Base-by-base conservation (phyloP, 2,329 filamentous ascomycete genomes). In the Ceratocystis variospora region DNA sequence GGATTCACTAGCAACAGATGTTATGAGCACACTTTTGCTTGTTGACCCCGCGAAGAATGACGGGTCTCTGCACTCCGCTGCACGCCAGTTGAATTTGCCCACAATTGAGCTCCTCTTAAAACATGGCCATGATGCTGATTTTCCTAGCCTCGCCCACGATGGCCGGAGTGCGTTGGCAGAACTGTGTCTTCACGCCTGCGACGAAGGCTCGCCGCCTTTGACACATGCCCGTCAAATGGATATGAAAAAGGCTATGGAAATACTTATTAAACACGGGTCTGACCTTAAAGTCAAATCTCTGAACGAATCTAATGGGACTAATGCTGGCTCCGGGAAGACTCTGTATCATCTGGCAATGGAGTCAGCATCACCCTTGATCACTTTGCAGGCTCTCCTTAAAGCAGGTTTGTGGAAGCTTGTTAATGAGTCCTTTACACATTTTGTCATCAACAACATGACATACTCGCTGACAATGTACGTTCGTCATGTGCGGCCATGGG, bases 391-490 rank as follows among this genome's bases (percentile, higher is more conserved):
- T 0, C 78, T 88, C 0, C 76, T 88, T 6, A 84, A 85, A 70
- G 82, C 81, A 0, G 83, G 81, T 55, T 79, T 87, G 75, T 87
- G 85, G 84, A 84, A 84, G 71, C 75, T 81, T 41, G 75, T 87
- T 70, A 87, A 87, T 74, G 80, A 83, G 68, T 76, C 81, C 0
- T 83, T 79, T 70, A 84, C 85, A 69, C 75, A 79, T 68, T 84
- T 79, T 73, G 80, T 74, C 1, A 76, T 80, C 53, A 79, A 79
- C 28, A 77, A 76, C 4, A 79, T 79, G 70, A 83, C 80, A 1
- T 88, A 86, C 73, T 88, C 85, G 0, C 81, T 85, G 0, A 83
- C 85, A 2, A 85, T 84, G 75, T 88, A 87, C 71, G 77, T 85
- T 22, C 70, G 73, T 45, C 80, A 79, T 55, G 72, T 83, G 0